Evolutionary conservation across 192 early-diverging fungal species (phyloP), one percentile per base, ranked within the genome.

Genomic region (Oehlia diaphana): DNA sequence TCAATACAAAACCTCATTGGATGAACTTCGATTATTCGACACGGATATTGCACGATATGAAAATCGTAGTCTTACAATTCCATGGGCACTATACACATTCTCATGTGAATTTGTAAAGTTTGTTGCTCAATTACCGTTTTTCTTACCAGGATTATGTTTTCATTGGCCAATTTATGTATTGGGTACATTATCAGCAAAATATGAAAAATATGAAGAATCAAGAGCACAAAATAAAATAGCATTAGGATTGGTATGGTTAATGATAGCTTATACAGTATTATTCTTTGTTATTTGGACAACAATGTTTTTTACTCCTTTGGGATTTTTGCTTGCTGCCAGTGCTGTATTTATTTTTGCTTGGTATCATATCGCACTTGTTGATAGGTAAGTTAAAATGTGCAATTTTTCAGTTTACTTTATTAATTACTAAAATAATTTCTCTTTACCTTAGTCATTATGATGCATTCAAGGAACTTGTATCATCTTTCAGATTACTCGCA

Each of bases 211-310:
- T 53, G 84, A 86, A 63, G 86, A 87, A 72, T 82, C 81, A 0
- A 83, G 81, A 39, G 86, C 86, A 31, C 86, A 87, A 63, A 83
- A 85, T 74, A 87, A 87, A 70, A 87, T 87, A 23, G 80, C 85
- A 19, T 82, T 84, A 53, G 86, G 86, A 0, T 47, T 85, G 23
- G 39, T 61, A 7, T 65, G 85, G 21, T 73, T 85, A 4, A 77
- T 82, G 4, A 35, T 86, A 2, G 81, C 85, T 26, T 87, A 87
- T 61, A 35, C 81, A 7, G 16, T 49, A 4, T 50, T 83, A 1
- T 87, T 87, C 67, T 81, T 87, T n/a, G 72, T 71, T 75, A 75
- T 81, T 21, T 87, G 86, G 86, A 63, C 71, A 19, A 35, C 35
- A 13, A 44, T 83, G 14, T 86, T 84, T 65, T 81, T 77, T 39